Base-by-base conservation (phyloP, 257 asterid genomes). In the Jacaranda copaia region DNA sequence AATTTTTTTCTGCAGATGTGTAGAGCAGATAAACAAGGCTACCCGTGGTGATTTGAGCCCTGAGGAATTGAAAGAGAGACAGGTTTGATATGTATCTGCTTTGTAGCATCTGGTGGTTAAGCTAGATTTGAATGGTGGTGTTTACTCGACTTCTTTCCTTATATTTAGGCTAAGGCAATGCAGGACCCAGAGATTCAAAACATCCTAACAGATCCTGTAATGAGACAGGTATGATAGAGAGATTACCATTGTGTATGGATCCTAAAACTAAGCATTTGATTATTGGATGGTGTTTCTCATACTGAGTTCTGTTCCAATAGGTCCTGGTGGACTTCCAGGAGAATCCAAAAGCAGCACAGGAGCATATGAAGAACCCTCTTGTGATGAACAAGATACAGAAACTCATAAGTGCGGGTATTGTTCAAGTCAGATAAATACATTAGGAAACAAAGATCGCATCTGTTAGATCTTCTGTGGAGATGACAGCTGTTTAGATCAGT, bases 171-270 rank as follows among this genome's bases (percentile, higher is more conserved):
- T 0, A 91, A 89, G 85, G 99, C 72, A 18, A 93, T 95, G 99
- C 98, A 93, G 76, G 99, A 93, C 38, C 99, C 98, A 0, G 99
- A 93, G 84, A 85, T 95, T 74, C 99, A 95, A 73, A 95, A 90
- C 77, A 95, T 95, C 78, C 88, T 95, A 38, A 87, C 97, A 1
- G 98, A 93, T 85, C 98, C 99, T 6, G 97, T 95, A 4, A 95
- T 95, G 99, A 87, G 96, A 88, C 99, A 95, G 99, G 99, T 93
- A 83, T 15, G 65, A 4, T 8, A 6, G 18, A 14, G 4, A 18
- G 55, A 10, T 16, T 36, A 5, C 53, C 1, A 13, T 32, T 35
- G 9, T 67, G 14, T 38, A 14, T 16, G 6, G 19, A 15, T 57
- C 39, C 65, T 16, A 32, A 25, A 49, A 36, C 12, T 13, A n/a